These are phyloP conservation scores for Purshia tridentata DNA, from an alignment of 306 rosid species.

Conservation along the genomic window DNA sequence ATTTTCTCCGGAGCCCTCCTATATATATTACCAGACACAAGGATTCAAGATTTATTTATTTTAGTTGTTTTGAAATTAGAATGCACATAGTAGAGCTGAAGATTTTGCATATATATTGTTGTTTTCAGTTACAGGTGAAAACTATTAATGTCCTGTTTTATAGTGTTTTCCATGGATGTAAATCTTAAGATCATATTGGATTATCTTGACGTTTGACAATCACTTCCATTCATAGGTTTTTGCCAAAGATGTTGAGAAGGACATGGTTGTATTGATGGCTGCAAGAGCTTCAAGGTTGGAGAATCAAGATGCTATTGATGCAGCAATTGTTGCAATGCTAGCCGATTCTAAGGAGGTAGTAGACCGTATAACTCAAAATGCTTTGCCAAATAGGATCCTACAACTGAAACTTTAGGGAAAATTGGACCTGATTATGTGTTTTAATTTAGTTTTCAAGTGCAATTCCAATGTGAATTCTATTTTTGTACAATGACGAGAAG, in stretches of 20 bases:
- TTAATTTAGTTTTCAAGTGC: background rate
- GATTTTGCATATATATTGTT: background rate
- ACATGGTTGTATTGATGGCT: slow-evolving; percentile 18
- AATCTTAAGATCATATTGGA: background rate
- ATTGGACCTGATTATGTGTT: background rate
- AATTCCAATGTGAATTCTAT: background rate
- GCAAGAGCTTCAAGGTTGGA: slow-evolving; percentile 31
- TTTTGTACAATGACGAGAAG: background rate
- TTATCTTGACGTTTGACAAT: background rate
- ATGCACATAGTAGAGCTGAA: background rate
- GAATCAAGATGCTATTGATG: slow-evolving; percentile 28
- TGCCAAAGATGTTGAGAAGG: slow-evolving; percentile 25
- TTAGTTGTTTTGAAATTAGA: background rate
- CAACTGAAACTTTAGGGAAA: background rate
- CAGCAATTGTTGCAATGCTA: slow-evolving; percentile 26
- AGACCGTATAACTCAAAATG: background rate
- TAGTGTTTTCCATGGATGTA: background rate
- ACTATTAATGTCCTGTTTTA: background rate
- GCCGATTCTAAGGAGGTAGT: slow-evolving; percentile 27
- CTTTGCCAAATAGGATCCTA: background rate
- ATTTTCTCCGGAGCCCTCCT: background rate
- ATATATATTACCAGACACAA: background rate
- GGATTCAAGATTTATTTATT: background rate
- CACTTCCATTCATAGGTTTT: slow-evolving; percentile 7
- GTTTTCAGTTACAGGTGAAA: background rate